Base-by-base conservation (phyloP, 257 asterid genomes). In the Paraleonurus japonicus region DNA sequence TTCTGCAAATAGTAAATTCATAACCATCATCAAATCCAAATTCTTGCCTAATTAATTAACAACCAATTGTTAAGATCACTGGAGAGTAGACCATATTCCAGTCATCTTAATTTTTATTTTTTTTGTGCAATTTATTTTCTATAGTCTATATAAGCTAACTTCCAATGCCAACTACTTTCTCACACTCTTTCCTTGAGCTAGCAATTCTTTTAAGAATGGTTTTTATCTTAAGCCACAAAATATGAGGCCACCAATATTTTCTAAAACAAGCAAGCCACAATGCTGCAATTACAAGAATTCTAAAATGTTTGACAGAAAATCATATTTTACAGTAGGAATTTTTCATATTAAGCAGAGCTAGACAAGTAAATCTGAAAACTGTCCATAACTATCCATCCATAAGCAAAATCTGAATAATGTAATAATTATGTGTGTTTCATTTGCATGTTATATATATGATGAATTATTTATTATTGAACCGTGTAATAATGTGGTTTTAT, bases 1-100 rank as follows among this genome's bases (percentile, higher is more conserved):
- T 92, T 92, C 98, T 92, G 93, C 89, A 80, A 8, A 67, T 5
- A 62, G 19, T 45, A 51, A 68, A 69, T 70, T 37, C 47, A 8
- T 35, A 55, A 2, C 47, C 26, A 43, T 12, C 47, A 5, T 15
- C 70, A 39, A 64, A 10, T 5, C 15, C 9, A 1, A 47, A 11
- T 22, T 10, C 17, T 6, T 7, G 11, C 16, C 54, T n/a, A n/a
- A n/a, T n/a, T 15, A 57, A 15, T 22, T 23, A 37, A 55, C 59
- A 43, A 45, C 15, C 59, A 43, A 43, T 32, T 37, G 69, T 1
- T 60, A 27, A 58, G 27, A 58, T 58, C 65, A 58, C 22, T 13
- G 27, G 41, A 32, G 37, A 4, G 8, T 32, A 32, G 37, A 32
- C 8, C 37, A 32, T 32, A 32, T 32, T 32, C 6, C 6, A 32